Conservation (phyloP, 805 yeast species). For the Candida rishiriensis region DNA sequence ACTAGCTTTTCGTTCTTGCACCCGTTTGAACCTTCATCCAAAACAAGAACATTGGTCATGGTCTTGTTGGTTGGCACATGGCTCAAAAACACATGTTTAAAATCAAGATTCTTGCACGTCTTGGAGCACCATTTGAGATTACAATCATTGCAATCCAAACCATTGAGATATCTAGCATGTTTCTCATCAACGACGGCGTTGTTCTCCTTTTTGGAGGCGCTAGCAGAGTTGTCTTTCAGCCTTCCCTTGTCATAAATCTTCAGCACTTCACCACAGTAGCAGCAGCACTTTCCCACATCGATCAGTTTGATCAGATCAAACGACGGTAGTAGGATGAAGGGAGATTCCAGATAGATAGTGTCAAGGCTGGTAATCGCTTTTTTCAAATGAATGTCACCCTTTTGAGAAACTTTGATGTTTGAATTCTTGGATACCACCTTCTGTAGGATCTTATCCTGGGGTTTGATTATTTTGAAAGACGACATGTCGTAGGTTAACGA, state of each 20-base stretch:
- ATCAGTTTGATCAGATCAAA: constrained; percentile 24
- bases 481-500: constrained; percentile 12
- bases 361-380: constrained; percentile 12
- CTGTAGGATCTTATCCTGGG: constrained; percentile 4
- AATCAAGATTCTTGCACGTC: constrained; percentile 24
- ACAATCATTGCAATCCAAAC: constrained; percentile 30
- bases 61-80: constrained; percentile 29
- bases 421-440: constrained; percentile 10
- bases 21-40: neutral
- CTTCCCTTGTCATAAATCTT: constrained; percentile 29
- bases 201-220: constrained; percentile 9
- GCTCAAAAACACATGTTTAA: constrained; percentile 20
- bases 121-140: constrained; percentile 28
- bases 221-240: constrained; percentile 14
- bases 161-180: constrained; percentile 25
- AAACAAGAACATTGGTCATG: constrained; percentile 19
- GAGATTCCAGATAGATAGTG: constrained; percentile 26
- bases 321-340: constrained; percentile 23
- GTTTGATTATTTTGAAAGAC: constrained; percentile 13
- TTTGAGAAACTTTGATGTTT: constrained; percentile 2
- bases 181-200: constrained; percentile 16
- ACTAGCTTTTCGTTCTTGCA: constrained; percentile 7
- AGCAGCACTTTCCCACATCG: constrained; percentile 28
- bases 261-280: constrained; percentile 29
- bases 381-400: constrained; percentile 8